Conservation (phyloP, 2,329 filamentous ascomycete genomes). For the Bimuria novae-zelandiae region DNA sequence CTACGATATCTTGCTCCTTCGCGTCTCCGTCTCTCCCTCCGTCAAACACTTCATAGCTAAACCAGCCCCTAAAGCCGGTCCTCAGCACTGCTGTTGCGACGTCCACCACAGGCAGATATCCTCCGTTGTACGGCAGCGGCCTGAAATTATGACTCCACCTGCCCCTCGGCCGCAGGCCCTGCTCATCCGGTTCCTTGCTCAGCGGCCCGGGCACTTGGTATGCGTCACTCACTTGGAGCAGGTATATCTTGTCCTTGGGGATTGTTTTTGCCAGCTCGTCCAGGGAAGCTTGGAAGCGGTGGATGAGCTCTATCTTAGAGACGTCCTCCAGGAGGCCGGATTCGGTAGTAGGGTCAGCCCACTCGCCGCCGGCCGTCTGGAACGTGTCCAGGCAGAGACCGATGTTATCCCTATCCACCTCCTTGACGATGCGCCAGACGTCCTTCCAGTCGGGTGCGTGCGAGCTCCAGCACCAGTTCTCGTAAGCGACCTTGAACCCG, state of each 20-base stretch:
- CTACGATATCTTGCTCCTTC: conserved; percentile 55
- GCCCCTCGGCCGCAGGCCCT: conserved; percentile 63
- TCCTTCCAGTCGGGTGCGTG: conserved; percentile 70
- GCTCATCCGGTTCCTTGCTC: conserved; percentile 52
- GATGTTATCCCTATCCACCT: conserved; percentile 67
- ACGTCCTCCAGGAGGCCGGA: conserved; percentile 62
- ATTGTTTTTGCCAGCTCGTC: conserved; percentile 61
- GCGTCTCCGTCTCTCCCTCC: conserved; percentile 59
- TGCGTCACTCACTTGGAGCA: conserved; percentile 76
- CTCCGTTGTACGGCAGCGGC: conserved; percentile 70
- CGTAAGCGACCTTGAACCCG: conserved; percentile 69
- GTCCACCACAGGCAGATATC: conserved; percentile 70
- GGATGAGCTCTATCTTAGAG: conserved; percentile 52
- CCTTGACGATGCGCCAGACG: conserved; percentile 70
- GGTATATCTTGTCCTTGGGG: conserved; percentile 71
- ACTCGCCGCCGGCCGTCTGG: conserved; percentile 74
- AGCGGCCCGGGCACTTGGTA: conserved; percentile 67
- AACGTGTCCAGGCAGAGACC: conserved; percentile 80
- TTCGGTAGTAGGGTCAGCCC: conserved; percentile 69
- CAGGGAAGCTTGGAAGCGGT: conserved; percentile 60
- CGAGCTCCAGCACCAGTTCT: conserved; percentile 84
- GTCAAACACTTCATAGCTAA: conserved; percentile 74
- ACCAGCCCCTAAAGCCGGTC: conserved; percentile 70
- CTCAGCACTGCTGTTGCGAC: conserved; percentile 67
- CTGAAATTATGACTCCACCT: conserved; percentile 74